Evolutionary conservation across 805 yeast genomes (phyloP).

Genomic region (Pichia cephalocereana): DNA sequence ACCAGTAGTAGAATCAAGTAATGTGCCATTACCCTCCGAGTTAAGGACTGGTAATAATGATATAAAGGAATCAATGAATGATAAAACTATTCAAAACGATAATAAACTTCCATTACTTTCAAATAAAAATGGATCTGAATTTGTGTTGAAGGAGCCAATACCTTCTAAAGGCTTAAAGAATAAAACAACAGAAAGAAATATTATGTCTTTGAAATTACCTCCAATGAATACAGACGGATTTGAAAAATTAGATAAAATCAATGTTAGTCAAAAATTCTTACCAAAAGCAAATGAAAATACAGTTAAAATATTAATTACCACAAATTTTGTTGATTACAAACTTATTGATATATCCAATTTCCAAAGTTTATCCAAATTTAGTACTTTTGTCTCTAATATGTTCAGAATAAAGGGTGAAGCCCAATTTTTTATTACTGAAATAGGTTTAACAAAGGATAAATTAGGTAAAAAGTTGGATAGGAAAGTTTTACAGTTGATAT

Average conservation of each 20-base stretch:
- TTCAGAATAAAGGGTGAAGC: constrained; percentile 15
- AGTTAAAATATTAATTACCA: constrained; percentile 45
- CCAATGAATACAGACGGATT: not conserved
- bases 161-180: not conserved
- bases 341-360: constrained; percentile 35
- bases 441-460: constrained; percentile 7
- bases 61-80: too few species aligned
- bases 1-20: not conserved
- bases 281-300: constrained; percentile 26
- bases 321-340: constrained; percentile 48
- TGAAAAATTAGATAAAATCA: not conserved
- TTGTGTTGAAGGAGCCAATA: not conserved
- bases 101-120: not conserved
- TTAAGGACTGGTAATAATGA: too few species aligned
- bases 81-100: too few species aligned
- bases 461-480: constrained; percentile 7
- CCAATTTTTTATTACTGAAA: constrained; percentile 6
- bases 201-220: not conserved
- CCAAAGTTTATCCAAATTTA: constrained; percentile 29
- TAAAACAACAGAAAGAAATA: not conserved
- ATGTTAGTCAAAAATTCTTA: constrained; percentile 28
- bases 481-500: not conserved
- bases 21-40: not conserved
- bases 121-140: not conserved
- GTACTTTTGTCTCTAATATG: constrained; percentile 59